Conservation (phyloP, 2,329 filamentous ascomycete genomes). For the Fusarium sarcochroum region DNA sequence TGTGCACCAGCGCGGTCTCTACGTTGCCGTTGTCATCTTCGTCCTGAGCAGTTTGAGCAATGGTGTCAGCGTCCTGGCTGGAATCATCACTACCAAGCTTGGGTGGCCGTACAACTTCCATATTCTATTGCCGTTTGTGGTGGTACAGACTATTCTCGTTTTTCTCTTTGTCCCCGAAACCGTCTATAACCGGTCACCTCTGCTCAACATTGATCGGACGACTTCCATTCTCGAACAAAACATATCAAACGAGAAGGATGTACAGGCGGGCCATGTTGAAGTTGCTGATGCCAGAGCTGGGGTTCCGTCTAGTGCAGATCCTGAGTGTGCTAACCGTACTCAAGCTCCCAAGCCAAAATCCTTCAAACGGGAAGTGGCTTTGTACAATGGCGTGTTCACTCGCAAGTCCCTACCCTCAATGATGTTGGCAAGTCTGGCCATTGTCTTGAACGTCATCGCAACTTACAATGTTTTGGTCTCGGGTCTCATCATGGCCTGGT, state of each 20-base stretch:
- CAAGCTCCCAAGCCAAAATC: conserved; percentile 3
- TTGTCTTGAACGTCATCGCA: conserved; percentile 12
- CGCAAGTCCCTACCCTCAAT: conserved; percentile 12
- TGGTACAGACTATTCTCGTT: conserved; percentile 14
- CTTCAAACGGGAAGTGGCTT: conserved; percentile 2
- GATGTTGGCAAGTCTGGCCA: conserved; percentile 11
- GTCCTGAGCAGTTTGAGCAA: conserved; percentile 18
- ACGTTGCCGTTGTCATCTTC: conserved; percentile 14
- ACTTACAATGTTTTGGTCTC: conserved; percentile 19
- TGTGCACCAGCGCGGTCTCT: conserved; percentile 23
- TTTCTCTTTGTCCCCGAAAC: conserved; percentile 21
- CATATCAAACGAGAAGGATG: too few species aligned
- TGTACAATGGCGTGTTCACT: conserved; percentile 17
- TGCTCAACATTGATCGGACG: conserved; percentile 1
- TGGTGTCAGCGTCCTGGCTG: conserved; percentile 13
- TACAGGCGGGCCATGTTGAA: too few species aligned
- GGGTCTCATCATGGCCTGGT: conserved; percentile 17
- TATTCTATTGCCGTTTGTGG: conserved; percentile 22
- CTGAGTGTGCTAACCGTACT: background rate
- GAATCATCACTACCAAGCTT: conserved; percentile 19
- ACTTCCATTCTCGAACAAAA: too few species aligned
- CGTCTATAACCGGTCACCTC: background rate
- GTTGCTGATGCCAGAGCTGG: too few species aligned
- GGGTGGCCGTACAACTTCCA: conserved; percentile 23
- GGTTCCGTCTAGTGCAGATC: background rate